Base-by-base conservation (phyloP, 1,139 yeast species). In the Yamadazyma triangularis region DNA sequence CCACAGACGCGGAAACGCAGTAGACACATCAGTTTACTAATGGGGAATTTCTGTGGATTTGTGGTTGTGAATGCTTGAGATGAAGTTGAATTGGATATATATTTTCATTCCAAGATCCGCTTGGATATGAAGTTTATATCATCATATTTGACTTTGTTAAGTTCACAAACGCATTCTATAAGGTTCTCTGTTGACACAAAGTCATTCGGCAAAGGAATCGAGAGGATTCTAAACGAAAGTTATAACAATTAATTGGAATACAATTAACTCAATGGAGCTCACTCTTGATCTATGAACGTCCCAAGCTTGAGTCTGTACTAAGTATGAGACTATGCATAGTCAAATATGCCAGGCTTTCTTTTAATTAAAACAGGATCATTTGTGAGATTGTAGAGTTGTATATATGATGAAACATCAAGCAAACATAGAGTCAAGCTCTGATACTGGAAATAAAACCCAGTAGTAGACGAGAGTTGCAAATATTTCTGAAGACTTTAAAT, bases 381-480 rank as follows among this genome's bases (percentile, higher is more conserved):
- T 7, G 20, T 18, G 47, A 39, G 46, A 45, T 35, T 35, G 30
- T 33, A 44, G 51, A 43, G 46, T 36, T 7, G 9, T 36, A n/a
- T 51, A 43, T 36, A 73, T 81, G 91, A 83, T 81, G 91, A 82
- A 73, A 80, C 62, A 76, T 67, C 60, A 70, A 77, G 73, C 85
- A 79, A 74, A 79, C 87, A 79, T 81, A 81, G 93, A 83, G 93
- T 83, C 93, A 83, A 83, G 93, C 93, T 83, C 93, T 70, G 87
- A 81, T 82, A 55, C 70, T 64, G n/a, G n/a, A n/a, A n/a, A n/a
- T n/a, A n/a, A n/a, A n/a, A n/a, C n/a, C n/a, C 37, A 42, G 47
- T 53, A 58, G 50, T 50, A 63, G 71, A 64, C 61, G 73, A 67
- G 73, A 66, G 54, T 64, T 58, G 64, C 64, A 53, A 48, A 45